phyloP scores from a whole-genome alignment of 345 rosid species.

The Anastatica hierochuntica region DNA sequence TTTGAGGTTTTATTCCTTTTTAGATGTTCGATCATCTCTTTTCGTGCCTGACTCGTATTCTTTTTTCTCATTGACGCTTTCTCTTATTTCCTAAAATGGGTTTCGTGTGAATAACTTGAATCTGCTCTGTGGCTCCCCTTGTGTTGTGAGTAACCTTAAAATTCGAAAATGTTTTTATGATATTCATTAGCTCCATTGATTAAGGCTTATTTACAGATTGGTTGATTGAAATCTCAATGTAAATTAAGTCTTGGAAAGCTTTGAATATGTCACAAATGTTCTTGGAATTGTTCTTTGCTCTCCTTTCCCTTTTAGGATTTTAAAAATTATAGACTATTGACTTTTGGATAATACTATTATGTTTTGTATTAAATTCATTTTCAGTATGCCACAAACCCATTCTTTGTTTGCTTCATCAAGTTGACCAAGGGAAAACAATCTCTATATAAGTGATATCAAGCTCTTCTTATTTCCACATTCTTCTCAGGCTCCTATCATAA shows the following conservation, averaged over 20 bases:
- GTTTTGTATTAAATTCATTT: slow-evolving; percentile 11
- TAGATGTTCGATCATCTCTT: slow-evolving; percentile 2
- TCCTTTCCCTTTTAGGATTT: slow-evolving; percentile 6
- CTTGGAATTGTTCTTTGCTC: slow-evolving; percentile 7
- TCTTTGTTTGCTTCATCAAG: slow-evolving; percentile 14
- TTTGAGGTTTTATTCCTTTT: slow-evolving; percentile 1
- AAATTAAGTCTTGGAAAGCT: neutral
- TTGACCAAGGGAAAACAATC: slow-evolving; percentile 20
- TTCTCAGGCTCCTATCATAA: slow-evolving; percentile 12
- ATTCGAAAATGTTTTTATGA: no score
- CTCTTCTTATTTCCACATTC: slow-evolving; percentile 6
- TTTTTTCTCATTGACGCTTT: slow-evolving; percentile 10
- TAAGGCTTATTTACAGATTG: slow-evolving; percentile 3
- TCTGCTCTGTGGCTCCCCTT: no score
- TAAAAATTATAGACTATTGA: slow-evolving; percentile 8
- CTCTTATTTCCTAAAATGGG: neutral
- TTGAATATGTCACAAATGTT: slow-evolving; percentile 12
- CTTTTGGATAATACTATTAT: slow-evolving; percentile 14
- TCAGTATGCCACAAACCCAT: slow-evolving; percentile 11
- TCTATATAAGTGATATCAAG: slow-evolving; percentile 19
- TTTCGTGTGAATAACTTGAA: neutral
- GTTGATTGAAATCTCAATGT: neutral
- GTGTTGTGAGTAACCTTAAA: no score
- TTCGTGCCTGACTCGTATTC: slow-evolving; percentile 22
- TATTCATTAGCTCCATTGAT: neutral